Conservation (phyloP, 148 eudicot genomes). For the Rheum nobile region DNA sequence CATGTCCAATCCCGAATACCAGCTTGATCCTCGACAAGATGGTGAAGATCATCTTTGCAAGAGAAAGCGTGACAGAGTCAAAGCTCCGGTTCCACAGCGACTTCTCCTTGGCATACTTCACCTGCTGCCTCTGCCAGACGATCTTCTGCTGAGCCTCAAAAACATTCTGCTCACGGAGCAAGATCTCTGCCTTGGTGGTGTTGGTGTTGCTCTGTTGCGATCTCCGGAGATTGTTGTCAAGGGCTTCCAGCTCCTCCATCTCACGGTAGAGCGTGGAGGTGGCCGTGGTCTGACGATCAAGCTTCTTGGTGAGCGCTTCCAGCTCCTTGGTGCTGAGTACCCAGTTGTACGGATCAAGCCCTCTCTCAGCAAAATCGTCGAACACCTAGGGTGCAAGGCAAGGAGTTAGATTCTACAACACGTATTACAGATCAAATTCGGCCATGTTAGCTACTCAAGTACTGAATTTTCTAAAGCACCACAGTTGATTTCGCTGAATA, state of each 20-base stretch:
- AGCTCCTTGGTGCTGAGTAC: conserved; percentile 43
- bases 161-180: background rate
- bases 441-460: too few relatives aligned
- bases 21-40: conserved; percentile 55
- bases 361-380: conserved; percentile 46
- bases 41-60: conserved; percentile 50
- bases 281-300: conserved; percentile 32
- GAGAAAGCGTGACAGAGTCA: conserved; percentile 36
- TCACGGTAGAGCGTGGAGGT: conserved; percentile 50
- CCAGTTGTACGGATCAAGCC: conserved; percentile 52
- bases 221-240: conserved; percentile 20
- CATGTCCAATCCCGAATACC: conserved; percentile 48
- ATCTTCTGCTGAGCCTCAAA: conserved; percentile 51
- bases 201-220: conserved; percentile 8
- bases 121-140: conserved; percentile 53
- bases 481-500: too few relatives aligned
- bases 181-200: conserved; percentile 12
- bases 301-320: conserved; percentile 36
- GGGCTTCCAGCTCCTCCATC: conserved; percentile 43
- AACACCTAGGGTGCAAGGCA: conserved; percentile 11
- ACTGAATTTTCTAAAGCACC: too few relatives aligned
- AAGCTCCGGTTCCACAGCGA: conserved; percentile 60
- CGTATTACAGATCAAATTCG: background rate
- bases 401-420: background rate
- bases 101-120: conserved; percentile 47